Percentiles rank a stretch among this genome's conserved stretches.
Conservation (phyloP, 2,329 filamentous ascomycete genomes). For the Colletotrichum horii region DNA sequence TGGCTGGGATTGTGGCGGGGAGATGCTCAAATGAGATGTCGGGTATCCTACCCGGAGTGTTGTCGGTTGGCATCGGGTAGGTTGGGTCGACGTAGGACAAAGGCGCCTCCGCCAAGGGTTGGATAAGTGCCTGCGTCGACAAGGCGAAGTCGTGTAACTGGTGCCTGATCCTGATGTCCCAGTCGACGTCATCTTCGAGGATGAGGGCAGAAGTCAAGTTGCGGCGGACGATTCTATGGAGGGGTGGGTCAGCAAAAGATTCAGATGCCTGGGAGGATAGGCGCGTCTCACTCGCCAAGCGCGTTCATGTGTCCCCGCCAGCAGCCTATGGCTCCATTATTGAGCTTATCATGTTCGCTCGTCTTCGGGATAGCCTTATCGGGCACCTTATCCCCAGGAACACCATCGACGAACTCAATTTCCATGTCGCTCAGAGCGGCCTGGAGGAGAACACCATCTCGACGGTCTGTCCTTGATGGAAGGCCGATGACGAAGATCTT, state of each 20-base stretch:
- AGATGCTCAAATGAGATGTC: conserved; percentile 27
- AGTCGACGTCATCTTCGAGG: conserved; percentile 63
- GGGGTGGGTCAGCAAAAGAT: neutral
- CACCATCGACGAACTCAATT: conserved; percentile 52
- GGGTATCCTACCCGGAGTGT: neutral
- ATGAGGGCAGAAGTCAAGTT: conserved; percentile 54
- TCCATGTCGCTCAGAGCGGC: conserved; percentile 49
- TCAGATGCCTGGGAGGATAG: neutral
- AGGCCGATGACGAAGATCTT: conserved; percentile 59
- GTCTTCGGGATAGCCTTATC: conserved; percentile 40
- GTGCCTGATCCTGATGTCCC: conserved; percentile 55
- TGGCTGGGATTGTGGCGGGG: conserved; percentile 21
- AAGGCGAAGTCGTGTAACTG: conserved; percentile 50
- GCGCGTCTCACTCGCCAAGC: conserved; percentile 32
- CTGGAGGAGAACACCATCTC: conserved; percentile 53
- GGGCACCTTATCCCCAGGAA: conserved; percentile 40
- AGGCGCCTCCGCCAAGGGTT: conserved; percentile 27
- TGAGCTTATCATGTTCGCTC: conserved; percentile 34
- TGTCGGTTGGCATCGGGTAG: conserved; percentile 22
- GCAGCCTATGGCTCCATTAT: conserved; percentile 32
- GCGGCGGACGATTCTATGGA: conserved; percentile 46
- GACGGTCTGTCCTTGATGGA: conserved; percentile 53
- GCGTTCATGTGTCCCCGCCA: conserved; percentile 48
- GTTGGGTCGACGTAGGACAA: conserved; percentile 29
- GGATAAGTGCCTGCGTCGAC: conserved; percentile 38